Evolutionary conservation across 768 basidiomycete species (phyloP), one percentile per base, ranked within the genome.

Genomic region (Hygrocybe punicea): DNA sequence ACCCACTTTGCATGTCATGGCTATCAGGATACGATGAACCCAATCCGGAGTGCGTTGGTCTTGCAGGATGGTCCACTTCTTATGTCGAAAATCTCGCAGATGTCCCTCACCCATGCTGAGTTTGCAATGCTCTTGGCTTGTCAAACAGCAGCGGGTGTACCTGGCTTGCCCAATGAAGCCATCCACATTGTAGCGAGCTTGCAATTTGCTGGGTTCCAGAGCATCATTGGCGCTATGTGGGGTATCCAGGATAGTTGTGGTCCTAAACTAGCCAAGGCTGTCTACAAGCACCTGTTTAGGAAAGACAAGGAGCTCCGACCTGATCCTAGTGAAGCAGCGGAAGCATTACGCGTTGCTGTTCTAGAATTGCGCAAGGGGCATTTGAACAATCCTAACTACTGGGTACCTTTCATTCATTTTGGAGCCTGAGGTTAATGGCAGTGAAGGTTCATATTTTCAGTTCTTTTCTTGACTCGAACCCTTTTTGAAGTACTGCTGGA

Each of bases 51-150:
- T 35, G 64, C 56, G 2, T 64, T 67, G n/a, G 45, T 62, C 23
- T 54, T 69, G n/a, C 58, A 63, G 25, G 59, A 63, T 29, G 59
- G 62, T 8, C 60, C 53, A 16, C 58, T 69, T 29, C 59, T 62
- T 37, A 21, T 71, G 11, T 25, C 65, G 42, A 51, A 47, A 17
- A 59, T 72, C 16, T 59, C 70, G 24, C 49, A 29, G 55, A 58
- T 59, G 3, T n/a, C 5, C 4, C 46, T 48, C 3, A 14, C 3
- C 5, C 42, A 62, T 47, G 45, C 72, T 53, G 78, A 62, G 45
- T 49, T 73, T 53, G 79, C 72, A 0, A 76, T 78, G 62, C 69
- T 81, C 1, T 78, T 78, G 4, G 77, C 78, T 0, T 81, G 79
- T 56, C 69, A 81, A 51, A 78, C 73, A 6, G 76, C 75, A 0